These are phyloP conservation scores for Aspergillus leporis DNA, from an alignment of 495 filamentous ascomycete genomes.

Conservation along the genomic window DNA sequence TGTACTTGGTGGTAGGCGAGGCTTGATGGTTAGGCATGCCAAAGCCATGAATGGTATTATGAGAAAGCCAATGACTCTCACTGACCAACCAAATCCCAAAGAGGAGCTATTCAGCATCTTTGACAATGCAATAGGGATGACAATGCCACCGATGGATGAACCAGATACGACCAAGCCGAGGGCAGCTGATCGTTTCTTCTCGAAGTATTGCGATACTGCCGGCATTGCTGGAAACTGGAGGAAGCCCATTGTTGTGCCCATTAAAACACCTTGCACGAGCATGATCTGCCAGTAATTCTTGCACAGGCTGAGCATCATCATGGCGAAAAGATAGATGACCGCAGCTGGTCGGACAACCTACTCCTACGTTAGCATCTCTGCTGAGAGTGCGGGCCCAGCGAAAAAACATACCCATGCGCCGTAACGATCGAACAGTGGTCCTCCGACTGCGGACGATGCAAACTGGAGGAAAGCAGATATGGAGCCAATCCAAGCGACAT, in stretches of 20 bases:
- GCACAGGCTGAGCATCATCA: slow-evolving; percentile 48
- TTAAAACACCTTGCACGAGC: slow-evolving; percentile 27
- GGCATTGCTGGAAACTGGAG: slow-evolving; percentile 28
- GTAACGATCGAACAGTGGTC: slow-evolving; percentile 54
- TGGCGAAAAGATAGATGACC: slow-evolving; percentile 29
- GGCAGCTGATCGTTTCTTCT: slow-evolving; percentile 33
- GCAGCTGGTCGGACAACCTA: slow-evolving; percentile 19
- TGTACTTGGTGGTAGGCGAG: slow-evolving; percentile 17
- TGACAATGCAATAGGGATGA: slow-evolving; percentile 26
- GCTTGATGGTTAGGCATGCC: slow-evolving; percentile 36
- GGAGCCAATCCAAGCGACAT: slow-evolving; percentile 54
- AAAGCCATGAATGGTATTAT: slow-evolving; percentile 46
- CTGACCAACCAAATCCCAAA: slow-evolving; percentile 59
- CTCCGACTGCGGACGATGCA: slow-evolving; percentile 40
- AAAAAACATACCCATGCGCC: slow-evolving; percentile 39
- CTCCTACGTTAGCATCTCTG: background rate
- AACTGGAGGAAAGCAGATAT: slow-evolving; percentile 50
- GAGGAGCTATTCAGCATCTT: slow-evolving; percentile 25
- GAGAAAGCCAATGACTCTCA: slow-evolving; percentile 64
- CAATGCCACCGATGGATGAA: slow-evolving; percentile 36
- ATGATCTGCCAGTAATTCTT: slow-evolving; percentile 41
- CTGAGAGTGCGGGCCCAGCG: background rate
- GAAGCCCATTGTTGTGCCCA: slow-evolving; percentile 22
- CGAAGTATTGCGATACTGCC: slow-evolving; percentile 37
- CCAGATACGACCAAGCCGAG: slow-evolving; percentile 37